Evolutionary conservation across 306 rosid genomes (phyloP), one percentile per base, ranked within the genome.

Genomic region (Castanospermum australe): DNA sequence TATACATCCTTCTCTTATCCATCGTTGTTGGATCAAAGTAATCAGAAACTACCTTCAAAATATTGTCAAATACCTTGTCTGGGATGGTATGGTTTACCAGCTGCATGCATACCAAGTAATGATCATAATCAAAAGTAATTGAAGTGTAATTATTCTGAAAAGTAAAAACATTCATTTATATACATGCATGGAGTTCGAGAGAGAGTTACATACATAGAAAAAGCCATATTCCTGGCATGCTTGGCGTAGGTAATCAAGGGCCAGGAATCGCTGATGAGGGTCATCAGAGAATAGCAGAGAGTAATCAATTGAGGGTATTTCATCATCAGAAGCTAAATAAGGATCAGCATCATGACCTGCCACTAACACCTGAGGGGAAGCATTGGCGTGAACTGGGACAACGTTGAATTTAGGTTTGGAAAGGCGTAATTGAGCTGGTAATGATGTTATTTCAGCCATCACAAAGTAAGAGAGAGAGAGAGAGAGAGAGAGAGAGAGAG

Each of bases 11-110:
- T 51, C 84, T 77, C 22, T 82, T 84, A 0, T 88, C 84, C 11
- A 79, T 10, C 7, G 81, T 82, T 44, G 1, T 0, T 52, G 62
- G 88, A 72, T 86, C 79, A 73, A 81, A 86, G 78, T 76, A 88
- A 38, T 81, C 54, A 21, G 71, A 73, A 57, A 83, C 8, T 35
- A 73, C 79, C 18, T 54, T 83, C 57, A 88, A 75, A 64, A 81
- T 11, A 52, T 8, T 38, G 25, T 85, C 75, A 9, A 88, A 38
- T 7, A 75, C 66, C 7, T 5, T 21, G 15, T 85, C 73, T 8
- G 86, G 64, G 30, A 88, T 76, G 9, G 61, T 77, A 39, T 86
- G 90, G 52, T 84, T 89, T 25, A 84, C 86, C 18, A 86, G 79
- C 88, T 86, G 84, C 83, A 71, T 50, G 15, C 36, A 79, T 56